These are phyloP conservation scores for Pachyrhizus erosus DNA, from an alignment of 306 rosid genomes.

Conservation along the genomic window DNA sequence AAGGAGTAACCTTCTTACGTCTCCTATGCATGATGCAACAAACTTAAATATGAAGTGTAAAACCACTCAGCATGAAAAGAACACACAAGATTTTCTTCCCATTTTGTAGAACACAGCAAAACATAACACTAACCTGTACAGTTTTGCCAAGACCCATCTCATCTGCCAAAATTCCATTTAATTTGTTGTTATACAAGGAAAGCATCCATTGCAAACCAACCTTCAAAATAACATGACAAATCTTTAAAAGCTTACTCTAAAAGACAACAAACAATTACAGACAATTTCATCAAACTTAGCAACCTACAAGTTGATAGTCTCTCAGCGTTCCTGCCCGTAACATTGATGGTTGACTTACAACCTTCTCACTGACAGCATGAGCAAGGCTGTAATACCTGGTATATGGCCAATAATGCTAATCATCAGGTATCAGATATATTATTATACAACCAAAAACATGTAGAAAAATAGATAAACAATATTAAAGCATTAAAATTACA, in stretches of 20 bases:
- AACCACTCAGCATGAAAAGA: slow-evolving; percentile 22
- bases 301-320: slow-evolving; percentile 97
- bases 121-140: slow-evolving; percentile 75
- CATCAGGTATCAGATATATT: slow-evolving; percentile 32
- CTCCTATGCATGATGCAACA: slow-evolving; percentile 29
- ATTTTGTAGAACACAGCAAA: slow-evolving; percentile 10
- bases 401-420: slow-evolving; percentile 33
- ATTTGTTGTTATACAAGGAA: slow-evolving; percentile 94
- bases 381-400: slow-evolving; percentile 96
- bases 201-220: slow-evolving; percentile 99
- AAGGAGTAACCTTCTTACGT: slow-evolving; percentile 2
- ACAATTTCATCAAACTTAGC: slow-evolving; percentile 38
- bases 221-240: slow-evolving; percentile 50
- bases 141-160: slow-evolving; percentile 99
- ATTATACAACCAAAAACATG: slow-evolving; percentile 33
- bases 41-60: slow-evolving; percentile 22
- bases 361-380: slow-evolving; percentile 95
- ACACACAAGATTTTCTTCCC: slow-evolving; percentile 14
- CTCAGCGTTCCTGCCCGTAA: slow-evolving; percentile 91
- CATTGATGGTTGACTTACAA: slow-evolving; percentile 88
- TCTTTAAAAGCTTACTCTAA: slow-evolving; percentile 27
- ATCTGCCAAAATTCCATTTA: slow-evolving; percentile 97
- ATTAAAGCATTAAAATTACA: background rate
- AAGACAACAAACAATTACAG: slow-evolving; percentile 17
- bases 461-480: slow-evolving; percentile 23